Percentiles rank a stretch among this genome's conserved stretches.
phyloP scores from a whole-genome alignment of 768 basidiomycete genomes.

The Hysterangium stoloniferum region DNA sequence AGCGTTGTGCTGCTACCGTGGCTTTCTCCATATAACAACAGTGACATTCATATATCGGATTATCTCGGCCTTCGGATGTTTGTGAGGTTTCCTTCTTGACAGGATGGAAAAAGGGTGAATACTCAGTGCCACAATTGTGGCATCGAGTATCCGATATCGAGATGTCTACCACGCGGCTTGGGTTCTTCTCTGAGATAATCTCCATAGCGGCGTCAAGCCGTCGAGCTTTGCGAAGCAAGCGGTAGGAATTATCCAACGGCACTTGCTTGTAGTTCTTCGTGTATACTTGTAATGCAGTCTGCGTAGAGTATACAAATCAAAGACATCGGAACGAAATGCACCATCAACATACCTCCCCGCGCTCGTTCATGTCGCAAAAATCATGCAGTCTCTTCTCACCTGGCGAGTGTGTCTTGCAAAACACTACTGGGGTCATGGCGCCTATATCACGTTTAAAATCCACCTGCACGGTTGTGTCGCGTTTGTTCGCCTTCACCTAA shows the following conservation, averaged over 20 bases:
- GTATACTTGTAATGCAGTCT: slow-evolving; percentile 91
- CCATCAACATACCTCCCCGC: slow-evolving; percentile 51
- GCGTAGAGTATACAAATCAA: background rate
- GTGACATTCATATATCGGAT: slow-evolving; percentile 5
- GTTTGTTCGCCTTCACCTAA: slow-evolving; percentile 68
- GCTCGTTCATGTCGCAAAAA: slow-evolving; percentile 79
- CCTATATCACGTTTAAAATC: slow-evolving; percentile 76
- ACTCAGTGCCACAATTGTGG: slow-evolving; percentile 54
- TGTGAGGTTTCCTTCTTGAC: slow-evolving; percentile 17
- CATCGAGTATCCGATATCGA: slow-evolving; percentile 36
- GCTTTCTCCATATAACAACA: background rate
- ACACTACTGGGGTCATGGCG: slow-evolving; percentile 67
- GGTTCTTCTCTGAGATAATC: slow-evolving; percentile 14
- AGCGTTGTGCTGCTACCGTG: too few relatives aligned
- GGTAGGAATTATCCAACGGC: slow-evolving; percentile 63
- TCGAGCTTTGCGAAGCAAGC: slow-evolving; percentile 80
- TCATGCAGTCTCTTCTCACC: slow-evolving; percentile 59
- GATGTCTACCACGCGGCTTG: background rate
- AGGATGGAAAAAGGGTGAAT: slow-evolving; percentile 70
- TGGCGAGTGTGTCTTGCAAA: slow-evolving; percentile 61
- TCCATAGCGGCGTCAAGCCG: slow-evolving; percentile 71
- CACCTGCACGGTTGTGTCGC: slow-evolving; percentile 56
- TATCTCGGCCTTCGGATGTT: background rate
- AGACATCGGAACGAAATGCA: too few relatives aligned
- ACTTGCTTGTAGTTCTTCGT: slow-evolving; percentile 81